A percentile compares a stretch with the other conserved stretches of the same genome.
These are phyloP conservation scores for Pseudogymnoascus sp. DNA, from an alignment of 2,329 filamentous ascomycete genomes.

Conservation along the genomic window DNA sequence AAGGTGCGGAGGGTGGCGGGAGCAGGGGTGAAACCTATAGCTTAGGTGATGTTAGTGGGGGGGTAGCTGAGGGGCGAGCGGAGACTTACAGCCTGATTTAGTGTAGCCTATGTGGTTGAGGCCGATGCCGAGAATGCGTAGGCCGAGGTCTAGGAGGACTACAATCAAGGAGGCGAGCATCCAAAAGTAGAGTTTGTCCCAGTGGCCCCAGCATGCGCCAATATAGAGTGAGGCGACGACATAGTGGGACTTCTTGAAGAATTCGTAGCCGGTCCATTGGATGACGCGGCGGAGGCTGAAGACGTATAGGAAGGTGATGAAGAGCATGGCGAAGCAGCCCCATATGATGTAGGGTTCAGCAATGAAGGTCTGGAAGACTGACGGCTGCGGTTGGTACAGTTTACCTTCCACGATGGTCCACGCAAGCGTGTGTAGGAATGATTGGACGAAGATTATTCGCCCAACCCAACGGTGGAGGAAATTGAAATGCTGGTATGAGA, in stretches of 20 bases:
- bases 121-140: conserved; percentile 50
- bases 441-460: conserved; percentile 64
- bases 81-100: conserved; percentile 28
- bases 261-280: conserved; percentile 63
- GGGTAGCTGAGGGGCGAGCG: neutral
- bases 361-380: conserved; percentile 49
- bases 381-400: conserved; percentile 66
- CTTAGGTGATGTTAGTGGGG: conserved; percentile 15
- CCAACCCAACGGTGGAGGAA: conserved; percentile 73
- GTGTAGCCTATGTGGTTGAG: conserved; percentile 54
- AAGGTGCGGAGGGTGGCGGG: conserved; percentile 47
- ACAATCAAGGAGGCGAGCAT: conserved; percentile 59
- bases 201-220: conserved; percentile 70
- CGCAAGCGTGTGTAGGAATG: conserved; percentile 59
- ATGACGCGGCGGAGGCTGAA: conserved; percentile 55
- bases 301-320: conserved; percentile 54
- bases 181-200: conserved; percentile 61
- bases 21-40: conserved; percentile 48
- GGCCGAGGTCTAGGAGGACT: conserved; percentile 56
- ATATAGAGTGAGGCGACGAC: conserved; percentile 67
- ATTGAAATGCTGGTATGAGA: conserved; percentile 71
- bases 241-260: conserved; percentile 69
- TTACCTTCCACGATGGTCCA: conserved; percentile 61
- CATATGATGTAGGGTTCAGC: conserved; percentile 63
- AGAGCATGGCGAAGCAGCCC: conserved; percentile 60